Evolutionary conservation across 495 filamentous ascomycete species (phyloP), one percentile per base, ranked within the genome.

Genomic region (Tuber calosporum): DNA sequence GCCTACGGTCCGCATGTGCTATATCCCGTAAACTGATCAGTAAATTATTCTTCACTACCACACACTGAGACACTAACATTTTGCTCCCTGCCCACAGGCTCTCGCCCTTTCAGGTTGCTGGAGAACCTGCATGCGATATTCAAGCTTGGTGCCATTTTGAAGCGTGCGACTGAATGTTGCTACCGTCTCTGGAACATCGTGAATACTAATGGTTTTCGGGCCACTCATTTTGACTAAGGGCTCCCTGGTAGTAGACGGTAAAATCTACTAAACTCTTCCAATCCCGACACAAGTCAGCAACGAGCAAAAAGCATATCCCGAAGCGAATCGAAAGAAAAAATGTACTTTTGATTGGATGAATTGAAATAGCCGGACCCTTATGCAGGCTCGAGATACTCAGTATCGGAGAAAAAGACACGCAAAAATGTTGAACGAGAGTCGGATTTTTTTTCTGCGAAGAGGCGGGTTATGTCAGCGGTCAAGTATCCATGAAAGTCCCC

Each of bases 61-160:
- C 11, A 62, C 26, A 62, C 34, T 30, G n/a, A 17, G 48, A 62
- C 37, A 83, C 93, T 81, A 86, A 96, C 93, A 96, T 84, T 97
- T 97, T 34, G 94, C 93, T 66, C 95, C 95, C 45, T 93, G 91
- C 79, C 95, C 95, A 82, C 95, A 99, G 38, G 95, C 95, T 86
- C 95, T 87, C n/a, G 95, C 95, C 74, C 94, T 90, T 84, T 96
- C 90, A 1, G 95, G 95, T 80, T 98, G 93, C 83, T 99, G 95
- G 80, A 97, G 90, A 68, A 99, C 93, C 75, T 86, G 89, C 83
- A 97, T 82, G 77, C 87, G 86, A 81, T 99, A 99, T 72, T 89
- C 92, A 74, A 98, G 85, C 71, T 87, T 88, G 79, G 90, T 90
- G 70, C 93, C 93, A 75, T 93, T 89, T 74, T 88, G 91, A 41